Evolutionary conservation across 345 rosid species (phyloP), one percentile per base, ranked within the genome.

Genomic region (Mercurialis annua): DNA sequence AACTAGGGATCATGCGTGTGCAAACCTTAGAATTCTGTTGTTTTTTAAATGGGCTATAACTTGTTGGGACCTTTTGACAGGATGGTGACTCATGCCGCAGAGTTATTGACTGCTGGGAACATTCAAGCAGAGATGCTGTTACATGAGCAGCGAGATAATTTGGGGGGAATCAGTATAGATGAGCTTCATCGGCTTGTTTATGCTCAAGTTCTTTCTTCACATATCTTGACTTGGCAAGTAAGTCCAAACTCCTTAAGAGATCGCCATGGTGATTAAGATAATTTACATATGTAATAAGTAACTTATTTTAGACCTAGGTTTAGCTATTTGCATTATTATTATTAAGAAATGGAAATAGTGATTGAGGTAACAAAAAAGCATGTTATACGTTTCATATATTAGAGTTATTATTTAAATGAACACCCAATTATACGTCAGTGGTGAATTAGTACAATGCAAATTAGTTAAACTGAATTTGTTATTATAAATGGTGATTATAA

Each of bases 161-260:
- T 94, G 70, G 96, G 97, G 55, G 96, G 82, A 70, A 87, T 89
- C 64, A 87, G 82, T 78, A 70, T 94, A 66, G 92, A 86, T 81
- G 98, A 89, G 78, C 99, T 94, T 59, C 86, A 89, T 73, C 88
- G 96, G 48, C 89, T 94, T 78, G 88, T 79, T 68, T 91, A 91
- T 80, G 99, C 97, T 71, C 96, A 89, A 94, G 92, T 94, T 76
- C 82, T 94, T 60, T 85, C 93, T 62, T 86, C 98, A 59, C 97
- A 91, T 83, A 78, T 82, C 21, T 84, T 91, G 78, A 94, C 97
- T 55, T 94, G 99, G 96, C 99, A 92, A 79, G 98, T 92, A 78
- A 81, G 92, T 68, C 20, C 42, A 73, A 65, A 64, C 63, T 77
- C 34, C 62, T 68, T 59, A 20, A 63, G n/a, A n/a, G n/a, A n/a